Base-by-base conservation (phyloP, 257 asterid species). In the Plectranthus barbatus region DNA sequence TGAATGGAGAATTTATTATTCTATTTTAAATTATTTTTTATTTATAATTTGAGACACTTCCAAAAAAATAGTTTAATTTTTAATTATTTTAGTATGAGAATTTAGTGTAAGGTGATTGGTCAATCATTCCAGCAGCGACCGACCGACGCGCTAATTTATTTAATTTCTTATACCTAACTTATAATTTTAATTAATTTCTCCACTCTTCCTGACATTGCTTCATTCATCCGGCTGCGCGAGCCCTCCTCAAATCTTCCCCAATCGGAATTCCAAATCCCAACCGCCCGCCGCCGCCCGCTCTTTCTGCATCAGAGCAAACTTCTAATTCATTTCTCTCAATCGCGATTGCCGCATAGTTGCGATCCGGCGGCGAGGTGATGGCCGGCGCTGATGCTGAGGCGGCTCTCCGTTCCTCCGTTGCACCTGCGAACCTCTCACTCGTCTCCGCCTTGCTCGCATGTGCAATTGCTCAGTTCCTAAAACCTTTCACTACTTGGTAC, bases 391-490 rank as follows among this genome's bases (percentile, higher is more conserved):
- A 84, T 79, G 86, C 97, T 18, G 81, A 86, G 72, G 80, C 86
- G n/a, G 77, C 79, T 74, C 81, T 86, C 62, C 90, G 85, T 33
- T 67, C 88, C 15, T 71, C 89, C 66, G 49, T 81, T 60, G 72
- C 74, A 9, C 94, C 94, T 57, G 72, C 91, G 4, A 89, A 86
- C 37, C 75, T 82, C 14, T 90, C 97, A 40, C 85, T 92, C 24
- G 52, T 86, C 61, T 76, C 91, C 19, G 96, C 99, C 42, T 81
- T 92, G 59, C 92, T 92, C 55, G 93, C 97, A 2, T 89, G 96
- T 72, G 78, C 95, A 40, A 44, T 89, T 34, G 99, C 99, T 31
- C 99, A 92, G 77, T 92, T 92, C 69, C 97, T 92, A 57, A 92
- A 92, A 81, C 84, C 91, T 61, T 86, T 92, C 64, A 83, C 91